These are phyloP conservation scores for Colletotrichum musicola DNA, from an alignment of 2,329 filamentous ascomycete species.

Conservation along the genomic window DNA sequence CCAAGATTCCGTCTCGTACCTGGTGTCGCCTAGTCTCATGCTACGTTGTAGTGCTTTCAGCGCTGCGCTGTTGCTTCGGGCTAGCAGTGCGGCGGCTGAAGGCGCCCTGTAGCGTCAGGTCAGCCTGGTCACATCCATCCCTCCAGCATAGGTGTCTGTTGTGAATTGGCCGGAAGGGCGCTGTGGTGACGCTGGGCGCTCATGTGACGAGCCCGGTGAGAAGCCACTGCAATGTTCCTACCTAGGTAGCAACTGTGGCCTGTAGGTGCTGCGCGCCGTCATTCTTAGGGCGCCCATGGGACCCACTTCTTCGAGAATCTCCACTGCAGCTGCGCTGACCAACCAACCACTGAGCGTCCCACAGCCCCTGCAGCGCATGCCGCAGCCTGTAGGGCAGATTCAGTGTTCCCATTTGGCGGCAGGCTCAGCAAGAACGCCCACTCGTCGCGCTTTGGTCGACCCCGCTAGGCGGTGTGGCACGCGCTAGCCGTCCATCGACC, in stretches of 20 bases:
- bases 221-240: too few species aligned
- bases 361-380: too few species aligned
- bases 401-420: neutral
- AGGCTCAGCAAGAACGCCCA: neutral
- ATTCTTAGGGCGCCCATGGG: neutral
- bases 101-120: conserved; percentile 11
- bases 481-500: conserved; percentile 21
- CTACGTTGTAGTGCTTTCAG: conserved; percentile 33
- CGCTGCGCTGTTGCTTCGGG: conserved; percentile 19
- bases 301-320: conserved; percentile 18
- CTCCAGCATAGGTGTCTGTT: too few species aligned
- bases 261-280: neutral
- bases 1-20: conserved; percentile 27
- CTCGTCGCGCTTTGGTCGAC: conserved; percentile 26
- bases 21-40: conserved; percentile 19
- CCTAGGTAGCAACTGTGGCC: too few species aligned
- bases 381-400: conserved; percentile 11
- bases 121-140: too few species aligned
- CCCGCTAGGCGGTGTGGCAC: conserved; percentile 37
- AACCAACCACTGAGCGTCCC: too few species aligned
- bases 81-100: conserved; percentile 27
- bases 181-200: too few species aligned
- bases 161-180: too few species aligned
- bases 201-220: too few species aligned
- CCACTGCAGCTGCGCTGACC: neutral